These are phyloP conservation scores for Phytophthora pisi DNA, from an alignment of 352 stramenopile genomes.

Conservation along the genomic window DNA sequence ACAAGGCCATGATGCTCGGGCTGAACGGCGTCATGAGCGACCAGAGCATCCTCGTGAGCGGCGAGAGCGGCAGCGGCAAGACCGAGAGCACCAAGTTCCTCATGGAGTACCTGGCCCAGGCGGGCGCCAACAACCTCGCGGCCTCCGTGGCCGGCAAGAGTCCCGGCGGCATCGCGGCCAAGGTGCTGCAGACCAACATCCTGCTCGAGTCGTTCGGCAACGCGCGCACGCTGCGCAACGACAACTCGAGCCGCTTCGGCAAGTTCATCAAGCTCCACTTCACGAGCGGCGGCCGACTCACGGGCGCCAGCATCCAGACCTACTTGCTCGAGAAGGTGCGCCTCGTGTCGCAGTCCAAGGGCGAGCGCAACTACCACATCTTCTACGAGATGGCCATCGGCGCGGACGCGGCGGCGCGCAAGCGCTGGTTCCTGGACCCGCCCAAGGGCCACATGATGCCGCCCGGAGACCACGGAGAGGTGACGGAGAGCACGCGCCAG, in stretches of 20 bases:
- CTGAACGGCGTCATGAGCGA: conserved; percentile 63
- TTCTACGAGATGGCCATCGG: conserved; percentile 86
- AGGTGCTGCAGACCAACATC: conserved; percentile 92
- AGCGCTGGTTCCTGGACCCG: conserved; percentile 72
- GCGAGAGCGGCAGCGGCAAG: conserved; percentile 87
- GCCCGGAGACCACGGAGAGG: conserved; percentile 49
- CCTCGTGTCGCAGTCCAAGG: conserved; percentile 80
- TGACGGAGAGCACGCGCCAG: conserved; percentile 50
- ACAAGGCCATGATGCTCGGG: conserved; percentile 78
- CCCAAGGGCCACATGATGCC: conserved; percentile 42
- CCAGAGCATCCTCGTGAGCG: conserved; percentile 87
- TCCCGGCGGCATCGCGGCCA: conserved; percentile 75
- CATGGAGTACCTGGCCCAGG: conserved; percentile 87
- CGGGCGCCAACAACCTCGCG: conserved; percentile 71
- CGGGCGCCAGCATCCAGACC: conserved; percentile 89
- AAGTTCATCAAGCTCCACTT: conserved; percentile 95
- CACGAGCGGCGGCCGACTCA: conserved; percentile 67
- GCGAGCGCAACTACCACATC: conserved; percentile 88
- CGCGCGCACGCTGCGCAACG: conserved; percentile 85
- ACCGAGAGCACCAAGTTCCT: conserved; percentile 92
- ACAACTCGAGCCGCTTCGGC: conserved; percentile 92
- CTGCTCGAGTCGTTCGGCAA: conserved; percentile 92
- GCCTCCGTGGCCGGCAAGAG: conserved; percentile 46
- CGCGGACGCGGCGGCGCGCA: conserved; percentile 53
- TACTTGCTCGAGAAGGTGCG: conserved; percentile 96